A percentile compares a stretch with the other conserved stretches of the same genome.
Conservation (phyloP, 2,329 filamentous ascomycete genomes). For the Clonostachys solani region DNA sequence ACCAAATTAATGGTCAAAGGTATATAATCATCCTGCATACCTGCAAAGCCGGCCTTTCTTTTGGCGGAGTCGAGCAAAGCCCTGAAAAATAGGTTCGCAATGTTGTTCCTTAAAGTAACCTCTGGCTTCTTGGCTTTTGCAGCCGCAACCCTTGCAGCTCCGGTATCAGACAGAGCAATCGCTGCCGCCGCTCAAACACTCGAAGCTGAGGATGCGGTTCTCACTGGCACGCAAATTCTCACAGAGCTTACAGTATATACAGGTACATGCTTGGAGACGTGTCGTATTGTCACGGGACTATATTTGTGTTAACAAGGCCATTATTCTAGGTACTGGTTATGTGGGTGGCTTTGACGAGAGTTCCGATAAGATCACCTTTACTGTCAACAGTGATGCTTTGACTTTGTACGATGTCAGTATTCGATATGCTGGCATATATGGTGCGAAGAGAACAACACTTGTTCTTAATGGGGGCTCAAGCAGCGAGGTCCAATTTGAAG, state of each 20-base stretch:
- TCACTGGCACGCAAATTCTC: slow-evolving; percentile 32
- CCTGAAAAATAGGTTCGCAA: no score
- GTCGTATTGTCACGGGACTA: background rate
- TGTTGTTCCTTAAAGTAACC: no score
- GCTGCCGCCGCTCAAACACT: slow-evolving; percentile 6
- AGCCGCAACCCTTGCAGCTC: no score
- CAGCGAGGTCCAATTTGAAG: slow-evolving; percentile 33
- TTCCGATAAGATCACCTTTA: slow-evolving; percentile 38
- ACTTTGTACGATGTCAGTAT: slow-evolving; percentile 34
- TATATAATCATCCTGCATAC: no score
- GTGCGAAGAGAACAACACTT: slow-evolving; percentile 37
- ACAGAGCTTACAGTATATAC: slow-evolving; percentile 31
- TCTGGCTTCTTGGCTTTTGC: no score
- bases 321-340: slow-evolving; percentile 33
- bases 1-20: no score
- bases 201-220: slow-evolving; percentile 34
- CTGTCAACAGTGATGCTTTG: slow-evolving; percentile 16
- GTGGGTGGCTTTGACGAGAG: slow-evolving; percentile 37
- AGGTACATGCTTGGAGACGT: slow-evolving; percentile 10
- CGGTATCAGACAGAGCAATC: no score
- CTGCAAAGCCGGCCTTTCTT: no score
- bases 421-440: slow-evolving; percentile 37
- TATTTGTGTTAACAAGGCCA: no score
- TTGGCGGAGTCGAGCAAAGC: no score
- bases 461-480: slow-evolving; percentile 34